These are phyloP conservation scores for Triadica sebifera DNA, from an alignment of 345 rosid species.

Conservation along the genomic window DNA sequence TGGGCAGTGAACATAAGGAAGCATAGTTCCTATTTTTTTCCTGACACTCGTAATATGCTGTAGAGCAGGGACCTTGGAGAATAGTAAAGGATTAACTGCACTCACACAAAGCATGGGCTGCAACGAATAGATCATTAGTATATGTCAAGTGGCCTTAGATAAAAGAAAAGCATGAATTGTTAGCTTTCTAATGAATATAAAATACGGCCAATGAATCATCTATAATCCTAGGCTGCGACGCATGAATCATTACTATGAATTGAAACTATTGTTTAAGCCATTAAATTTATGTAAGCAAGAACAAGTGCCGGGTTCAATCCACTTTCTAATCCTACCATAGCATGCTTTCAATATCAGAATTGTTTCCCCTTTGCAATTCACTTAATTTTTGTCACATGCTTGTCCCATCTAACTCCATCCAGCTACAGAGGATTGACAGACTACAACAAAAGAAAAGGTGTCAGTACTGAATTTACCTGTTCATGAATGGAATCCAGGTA, in stretches of 20 bases:
- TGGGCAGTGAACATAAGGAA: constrained; percentile 87
- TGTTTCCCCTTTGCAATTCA: neutral
- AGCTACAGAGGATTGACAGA: neutral
- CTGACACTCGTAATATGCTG: constrained; percentile 65
- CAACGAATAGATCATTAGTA: constrained; percentile 29
- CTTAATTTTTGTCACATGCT: neutral
- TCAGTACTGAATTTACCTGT: constrained; percentile 51
- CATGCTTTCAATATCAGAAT: no score
- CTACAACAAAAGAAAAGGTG: neutral
- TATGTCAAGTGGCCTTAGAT: constrained; percentile 17
- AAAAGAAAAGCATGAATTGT: neutral
- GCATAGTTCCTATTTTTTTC: constrained; percentile 74
- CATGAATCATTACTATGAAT: neutral
- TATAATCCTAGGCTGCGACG: neutral
- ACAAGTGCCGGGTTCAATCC: neutral
- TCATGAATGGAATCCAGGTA: constrained; percentile 87
- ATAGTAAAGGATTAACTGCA: constrained; percentile 90
- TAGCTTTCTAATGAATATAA: neutral
- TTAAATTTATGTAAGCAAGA: neutral
- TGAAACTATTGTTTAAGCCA: neutral
- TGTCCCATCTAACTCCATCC: constrained; percentile 1
- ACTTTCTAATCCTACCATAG: neutral
- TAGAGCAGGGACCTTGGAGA: constrained; percentile 87
- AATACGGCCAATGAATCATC: neutral
- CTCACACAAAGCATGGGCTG: constrained; percentile 97